phyloP scores from a whole-genome alignment of 2,329 filamentous ascomycete genomes.

The Cryoendolithus antarcticus region DNA sequence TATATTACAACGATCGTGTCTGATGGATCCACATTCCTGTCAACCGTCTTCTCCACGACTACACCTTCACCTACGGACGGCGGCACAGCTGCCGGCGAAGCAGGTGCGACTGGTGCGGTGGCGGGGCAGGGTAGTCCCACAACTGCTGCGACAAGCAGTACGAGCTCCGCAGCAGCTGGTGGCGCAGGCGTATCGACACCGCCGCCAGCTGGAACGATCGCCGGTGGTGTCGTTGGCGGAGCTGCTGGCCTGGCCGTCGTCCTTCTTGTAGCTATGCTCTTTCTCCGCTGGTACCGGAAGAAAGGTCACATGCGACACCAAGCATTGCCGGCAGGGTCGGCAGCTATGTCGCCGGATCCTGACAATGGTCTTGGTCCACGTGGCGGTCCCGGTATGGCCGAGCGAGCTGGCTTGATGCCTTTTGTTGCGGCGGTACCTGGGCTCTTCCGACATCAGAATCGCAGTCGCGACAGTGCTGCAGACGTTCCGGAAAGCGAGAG shows the following conservation, averaged over 20 bases:
- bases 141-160: too few species aligned
- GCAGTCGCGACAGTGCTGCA: slow-evolving; percentile 8
- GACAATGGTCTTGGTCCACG: slow-evolving; percentile 7
- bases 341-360: slow-evolving; percentile 2
- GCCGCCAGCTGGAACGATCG: slow-evolving; percentile 40
- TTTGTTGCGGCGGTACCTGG: slow-evolving; percentile 25
- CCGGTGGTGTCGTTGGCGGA: slow-evolving; percentile 51
- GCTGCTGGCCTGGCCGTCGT: slow-evolving; percentile 44
- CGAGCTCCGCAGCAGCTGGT: slow-evolving; percentile 1
- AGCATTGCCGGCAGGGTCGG: slow-evolving; percentile 15
- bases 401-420: slow-evolving; percentile 27
- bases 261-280: slow-evolving; percentile 37
- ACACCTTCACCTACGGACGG: background rate
- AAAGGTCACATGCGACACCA: slow-evolving; percentile 12
- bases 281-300: slow-evolving; percentile 40
- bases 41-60: slow-evolving; percentile 3
- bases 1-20: slow-evolving; percentile 3
- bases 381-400: slow-evolving; percentile 27
- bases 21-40: slow-evolving; percentile 1
- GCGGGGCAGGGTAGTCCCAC: too few species aligned
- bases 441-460: slow-evolving; percentile 24
- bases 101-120: background rate
- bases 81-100: background rate
- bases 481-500: slow-evolving; percentile 22
- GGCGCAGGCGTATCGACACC: slow-evolving; percentile 3